phyloP scores from a whole-genome alignment of 176 grass and related monocot species.

The Oropetium thomaeum region DNA sequence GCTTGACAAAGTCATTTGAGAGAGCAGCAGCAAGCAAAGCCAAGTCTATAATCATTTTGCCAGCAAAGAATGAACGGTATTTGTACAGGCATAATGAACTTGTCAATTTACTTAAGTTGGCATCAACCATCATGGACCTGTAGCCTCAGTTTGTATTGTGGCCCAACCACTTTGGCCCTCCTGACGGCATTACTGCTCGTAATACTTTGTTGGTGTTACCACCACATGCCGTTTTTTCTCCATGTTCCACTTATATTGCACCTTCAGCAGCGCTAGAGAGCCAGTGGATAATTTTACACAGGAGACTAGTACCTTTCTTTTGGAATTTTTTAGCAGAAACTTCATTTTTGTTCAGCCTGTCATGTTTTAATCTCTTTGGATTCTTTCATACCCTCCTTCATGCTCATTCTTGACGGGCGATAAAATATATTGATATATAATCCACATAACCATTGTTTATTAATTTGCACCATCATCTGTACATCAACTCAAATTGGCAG shows the following conservation, averaged over 20 bases:
- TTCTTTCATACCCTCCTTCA: not conserved
- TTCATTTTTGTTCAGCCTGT: not conserved
- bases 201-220: not conserved
- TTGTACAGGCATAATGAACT: constrained; percentile 25
- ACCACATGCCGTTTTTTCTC: not conserved
- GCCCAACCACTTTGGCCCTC: not conserved
- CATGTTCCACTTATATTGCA: too few relatives aligned
- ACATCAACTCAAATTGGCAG: not conserved
- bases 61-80: constrained; percentile 70
- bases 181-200: not conserved
- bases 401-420: not conserved
- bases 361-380: not conserved
- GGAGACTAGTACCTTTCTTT: not conserved
- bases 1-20: constrained; percentile 94
- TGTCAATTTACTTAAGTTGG: constrained; percentile 14
- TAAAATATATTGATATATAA: not conserved
- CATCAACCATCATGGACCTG: not conserved
- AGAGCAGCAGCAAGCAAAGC: constrained; percentile 93
- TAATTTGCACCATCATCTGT: not conserved
- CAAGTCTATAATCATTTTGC: constrained; percentile 86
- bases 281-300: constrained; percentile 2
- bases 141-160: not conserved
- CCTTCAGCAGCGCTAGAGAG: not conserved
- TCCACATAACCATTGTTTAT: not conserved
- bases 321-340: not conserved